Conservation (phyloP, 768 basidiomycete species). For the Podaxis sp. region DNA sequence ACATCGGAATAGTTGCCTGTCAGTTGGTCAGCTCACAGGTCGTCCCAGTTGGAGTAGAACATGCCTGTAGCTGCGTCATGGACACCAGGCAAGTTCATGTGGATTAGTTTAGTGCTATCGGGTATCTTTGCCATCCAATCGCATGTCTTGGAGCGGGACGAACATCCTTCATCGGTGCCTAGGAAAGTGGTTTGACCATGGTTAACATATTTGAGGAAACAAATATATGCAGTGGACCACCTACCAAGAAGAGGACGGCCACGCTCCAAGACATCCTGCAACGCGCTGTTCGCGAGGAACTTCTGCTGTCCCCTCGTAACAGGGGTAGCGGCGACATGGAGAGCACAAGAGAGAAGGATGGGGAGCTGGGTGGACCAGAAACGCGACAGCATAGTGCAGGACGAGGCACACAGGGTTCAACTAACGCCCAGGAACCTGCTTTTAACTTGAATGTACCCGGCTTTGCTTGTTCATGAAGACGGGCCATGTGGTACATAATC, state of each 20-base stretch:
- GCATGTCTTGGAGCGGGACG: slow-evolving; percentile 31
- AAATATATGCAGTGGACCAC: neutral
- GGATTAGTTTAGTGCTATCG: slow-evolving; percentile 40
- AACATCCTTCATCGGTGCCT: slow-evolving; percentile 36
- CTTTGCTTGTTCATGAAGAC: neutral
- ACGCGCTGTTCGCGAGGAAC: neutral
- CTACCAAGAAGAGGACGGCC: slow-evolving; percentile 10
- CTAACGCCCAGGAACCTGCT: neutral
- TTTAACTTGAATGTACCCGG: neutral
- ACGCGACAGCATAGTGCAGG: neutral
- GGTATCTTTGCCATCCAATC: slow-evolving; percentile 46
- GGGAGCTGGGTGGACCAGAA: neutral
- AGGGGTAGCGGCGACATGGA: slow-evolving; percentile 2
- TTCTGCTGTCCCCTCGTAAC: neutral
- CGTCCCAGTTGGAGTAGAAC: slow-evolving; percentile 3
- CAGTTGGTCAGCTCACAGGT: neutral
- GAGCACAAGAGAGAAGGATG: neutral
- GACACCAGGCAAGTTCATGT: slow-evolving; percentile 52
- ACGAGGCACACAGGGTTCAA: neutral
- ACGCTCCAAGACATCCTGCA: slow-evolving; percentile 8
- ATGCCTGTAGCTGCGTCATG: slow-evolving; percentile 49
- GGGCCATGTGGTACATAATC: neutral
- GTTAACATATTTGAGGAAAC: neutral
- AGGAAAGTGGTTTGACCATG: neutral
- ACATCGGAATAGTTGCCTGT: slow-evolving; percentile 45